A percentile compares a stretch with the other conserved stretches of the same genome.
Evolutionary conservation across 768 basidiomycete species (phyloP).

Genomic region (Tubosaeta sp.): DNA sequence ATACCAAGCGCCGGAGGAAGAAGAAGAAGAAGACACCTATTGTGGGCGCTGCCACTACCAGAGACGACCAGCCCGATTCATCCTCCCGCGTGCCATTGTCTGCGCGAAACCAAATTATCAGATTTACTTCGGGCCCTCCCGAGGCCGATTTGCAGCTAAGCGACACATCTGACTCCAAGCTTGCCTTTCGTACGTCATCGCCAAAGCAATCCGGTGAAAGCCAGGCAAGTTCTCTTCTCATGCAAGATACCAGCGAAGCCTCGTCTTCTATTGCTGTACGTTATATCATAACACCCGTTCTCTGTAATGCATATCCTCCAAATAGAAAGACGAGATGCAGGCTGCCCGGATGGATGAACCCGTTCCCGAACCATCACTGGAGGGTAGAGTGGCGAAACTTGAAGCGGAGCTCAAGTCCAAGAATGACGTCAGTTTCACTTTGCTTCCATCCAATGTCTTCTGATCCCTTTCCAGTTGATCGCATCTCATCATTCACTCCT

Average conservation of each 20-base stretch:
- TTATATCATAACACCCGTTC: neutral
- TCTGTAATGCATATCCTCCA: conserved; percentile 5
- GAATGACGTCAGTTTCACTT: conserved; percentile 31
- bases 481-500: conserved; percentile 50
- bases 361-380: conserved; percentile 2
- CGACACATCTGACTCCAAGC: neutral
- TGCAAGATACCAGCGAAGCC: neutral
- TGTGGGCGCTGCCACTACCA: conserved; percentile 9
- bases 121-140: conserved; percentile 22
- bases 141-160: conserved; percentile 7
- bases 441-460: neutral
- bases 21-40: conserved; percentile 28
- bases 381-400: conserved; percentile 36
- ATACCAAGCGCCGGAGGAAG: conserved; percentile 25
- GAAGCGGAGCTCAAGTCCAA: conserved; percentile 42
- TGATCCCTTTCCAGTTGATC: conserved; percentile 37
- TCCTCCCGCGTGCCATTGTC: conserved; percentile 17
- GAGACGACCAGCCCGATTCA: conserved; percentile 13
- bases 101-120: conserved; percentile 23
- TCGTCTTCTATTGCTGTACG: conserved; percentile 16
- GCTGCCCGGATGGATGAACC: neutral
- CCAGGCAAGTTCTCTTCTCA: neutral
- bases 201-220: neutral
- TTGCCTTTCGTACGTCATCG: neutral
- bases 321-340: conserved; percentile 7